Base-by-base conservation (phyloP, 2,329 filamentous ascomycete species). In the Fusarium buharicum region DNA sequence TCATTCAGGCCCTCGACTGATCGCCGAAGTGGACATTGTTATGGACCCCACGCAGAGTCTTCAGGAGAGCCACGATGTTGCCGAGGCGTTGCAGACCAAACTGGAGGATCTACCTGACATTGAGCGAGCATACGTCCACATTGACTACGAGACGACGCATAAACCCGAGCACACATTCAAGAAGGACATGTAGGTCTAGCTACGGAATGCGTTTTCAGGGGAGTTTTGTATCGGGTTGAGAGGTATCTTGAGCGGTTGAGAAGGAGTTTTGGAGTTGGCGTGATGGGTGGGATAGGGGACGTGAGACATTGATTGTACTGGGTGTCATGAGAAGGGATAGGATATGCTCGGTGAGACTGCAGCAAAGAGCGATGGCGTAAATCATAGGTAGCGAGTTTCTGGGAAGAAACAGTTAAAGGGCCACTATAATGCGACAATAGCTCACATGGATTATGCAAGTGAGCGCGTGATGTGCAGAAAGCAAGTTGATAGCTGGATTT, bases 81-180 rank as follows among this genome's bases (percentile, higher is more conserved):
- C 95, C 0, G 95, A 99, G 77, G 93, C 90, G 70, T 82, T 99
- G 69, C 95, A 99, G 81, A 90, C 90, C 62, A 98, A 98, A 80
- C 82, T 98, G 3, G 95, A 99, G 83, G 91, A 89, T 53, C 77
- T 99, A 62, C 94, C 95, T 0, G 90, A 97, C 73, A 89, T 98
- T 10, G 95, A 98, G 83, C 82, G 95, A 56, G 93, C 93, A 0
- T 98, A 97, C 74, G 95, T 98, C 17, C 95, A 99, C 75, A 93
- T 97, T 16, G 95, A 99, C 76, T 98, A 96, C 70, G 95, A 98
- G 80, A 97, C 93, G 4, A 93, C 90, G 16, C 95, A 98, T 76
- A 93, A 95, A 76, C 94, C 94, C 0, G 93, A 97, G 80, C 93
- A 88, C 70, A 78, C 79, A 13, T 81, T 78, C 57, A 88, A 87